A percentile compares a stretch with the other conserved stretches of the same genome.
Conservation (phyloP, 1,139 yeast genomes). For the Suhomyces maxii region DNA sequence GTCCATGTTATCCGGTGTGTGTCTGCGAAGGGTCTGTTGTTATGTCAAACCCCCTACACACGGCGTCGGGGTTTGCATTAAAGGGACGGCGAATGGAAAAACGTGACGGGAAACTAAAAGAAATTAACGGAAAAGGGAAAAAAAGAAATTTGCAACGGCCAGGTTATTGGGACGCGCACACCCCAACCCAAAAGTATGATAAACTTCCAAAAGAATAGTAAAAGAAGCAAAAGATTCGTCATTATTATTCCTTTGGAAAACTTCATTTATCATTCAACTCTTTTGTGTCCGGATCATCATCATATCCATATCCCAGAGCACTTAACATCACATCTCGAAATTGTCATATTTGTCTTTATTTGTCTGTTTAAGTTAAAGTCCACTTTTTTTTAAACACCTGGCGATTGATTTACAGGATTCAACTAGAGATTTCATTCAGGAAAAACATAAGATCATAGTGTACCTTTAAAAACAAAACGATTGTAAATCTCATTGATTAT, state of each 20-base stretch:
- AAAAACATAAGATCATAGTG: too few species aligned
- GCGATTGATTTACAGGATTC: too few species aligned
- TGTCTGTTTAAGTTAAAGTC: too few species aligned
- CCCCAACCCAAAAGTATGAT: not conserved
- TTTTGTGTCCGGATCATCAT: not conserved
- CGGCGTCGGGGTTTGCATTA: not conserved
- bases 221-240: not conserved
- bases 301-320: too few species aligned
- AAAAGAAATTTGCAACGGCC: constrained; percentile 13
- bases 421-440: too few species aligned
- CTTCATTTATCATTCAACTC: too few species aligned
- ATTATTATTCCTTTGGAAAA: not conserved
- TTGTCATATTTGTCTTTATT: too few species aligned
- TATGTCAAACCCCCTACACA: not conserved
- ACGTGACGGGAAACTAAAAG: constrained; percentile 6
- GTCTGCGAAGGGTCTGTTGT: not conserved
- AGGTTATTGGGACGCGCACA: constrained; percentile 8
- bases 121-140: constrained; percentile 8
- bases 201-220: constrained; percentile 1
- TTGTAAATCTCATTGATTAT: too few species aligned
- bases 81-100: not conserved
- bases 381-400: too few species aligned
- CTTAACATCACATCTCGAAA: too few species aligned
- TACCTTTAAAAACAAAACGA: too few species aligned
- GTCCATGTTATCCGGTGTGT: too few species aligned